phyloP scores from a whole-genome alignment of 805 yeast species.

The Nakazawaea wyomingensis region DNA sequence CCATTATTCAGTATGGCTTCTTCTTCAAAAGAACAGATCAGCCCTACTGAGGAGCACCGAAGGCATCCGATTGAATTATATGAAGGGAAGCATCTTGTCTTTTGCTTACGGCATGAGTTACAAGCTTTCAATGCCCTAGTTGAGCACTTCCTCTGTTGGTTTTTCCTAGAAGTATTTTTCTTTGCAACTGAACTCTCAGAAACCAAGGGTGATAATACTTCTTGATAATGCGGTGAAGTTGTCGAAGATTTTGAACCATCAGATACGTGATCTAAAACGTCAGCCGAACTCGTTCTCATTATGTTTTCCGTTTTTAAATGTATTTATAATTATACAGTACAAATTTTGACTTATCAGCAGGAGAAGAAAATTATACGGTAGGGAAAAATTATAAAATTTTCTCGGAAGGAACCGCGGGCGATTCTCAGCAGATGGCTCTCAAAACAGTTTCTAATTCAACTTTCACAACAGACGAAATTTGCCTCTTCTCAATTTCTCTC shows the following conservation, averaged over 20 bases:
- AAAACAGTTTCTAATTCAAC: constrained; percentile 27
- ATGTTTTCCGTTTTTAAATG: too few species aligned
- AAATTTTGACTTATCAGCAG: not conserved
- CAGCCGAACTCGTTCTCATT: not conserved
- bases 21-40: constrained; percentile 46
- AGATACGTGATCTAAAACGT: not conserved
- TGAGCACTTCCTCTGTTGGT: not conserved
- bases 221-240: not conserved
- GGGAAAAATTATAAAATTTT: not conserved
- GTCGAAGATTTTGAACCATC: not conserved
- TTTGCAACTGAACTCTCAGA: constrained; percentile 2
- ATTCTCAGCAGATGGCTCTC: too few species aligned
- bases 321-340: not conserved
- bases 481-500: constrained; percentile 25
- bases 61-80: constrained; percentile 46
- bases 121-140: constrained; percentile 27
- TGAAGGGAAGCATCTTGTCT: constrained; percentile 55
- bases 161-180: not conserved
- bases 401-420: not conserved
- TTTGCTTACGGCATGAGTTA: constrained; percentile 26
- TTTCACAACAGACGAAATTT: constrained; percentile 44
- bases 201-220: constrained; percentile 1
- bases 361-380: not conserved
- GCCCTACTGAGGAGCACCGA: constrained; percentile 49
- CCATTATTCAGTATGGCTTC: constrained; percentile 15